Evolutionary conservation across 768 basidiomycete genomes (phyloP), one percentile per base, ranked within the genome.

Genomic region (Hygrocybe punicea): DNA sequence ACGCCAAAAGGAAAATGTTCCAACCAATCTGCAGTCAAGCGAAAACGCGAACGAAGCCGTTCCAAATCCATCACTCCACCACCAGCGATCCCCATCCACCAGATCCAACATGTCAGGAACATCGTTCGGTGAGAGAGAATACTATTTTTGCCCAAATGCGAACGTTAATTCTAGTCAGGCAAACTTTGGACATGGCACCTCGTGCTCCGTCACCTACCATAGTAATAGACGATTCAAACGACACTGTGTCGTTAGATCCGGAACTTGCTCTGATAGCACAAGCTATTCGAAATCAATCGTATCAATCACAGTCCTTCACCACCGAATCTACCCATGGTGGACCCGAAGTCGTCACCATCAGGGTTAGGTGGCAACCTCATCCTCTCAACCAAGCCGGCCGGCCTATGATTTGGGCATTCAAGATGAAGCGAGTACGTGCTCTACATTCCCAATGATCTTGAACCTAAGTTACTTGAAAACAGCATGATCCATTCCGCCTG

Each of bases 1-100:
- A 66, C 52, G 3, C 68, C 62, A 62, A 75, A 58, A 63, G 73
- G 57, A 73, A 77, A 60, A 33, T 49, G 60, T 19, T 53, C 62
- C 3, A 21, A 11, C 7, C 17, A 23, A 9, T 11, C 24, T 13
- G 5, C 33, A 14, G 62, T 71, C 2, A 74, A 75, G 53, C 71
- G 72, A 25, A 80, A 79, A 58, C 77, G 79, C n/a, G 77, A 76
- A 37, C 79, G 84, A 45, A 85, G 82, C 66, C 84, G 84, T 37
- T 90, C 87, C 29, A 73, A 77, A 21, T 92, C 89, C 3, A 80
- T 91, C 37, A 92, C 89, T 0, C 89, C 90, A 2, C 89, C 89
- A 4, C 90, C 89, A 0, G 76, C 74, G 35, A 68, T 91, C 13
- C 73, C 86, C 2, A 65, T 70, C 9, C 73, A 81, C 29, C 79